Evolutionary conservation across 139 green algal genomes (phyloP).

Genomic region (Micractinium sp.): DNA sequence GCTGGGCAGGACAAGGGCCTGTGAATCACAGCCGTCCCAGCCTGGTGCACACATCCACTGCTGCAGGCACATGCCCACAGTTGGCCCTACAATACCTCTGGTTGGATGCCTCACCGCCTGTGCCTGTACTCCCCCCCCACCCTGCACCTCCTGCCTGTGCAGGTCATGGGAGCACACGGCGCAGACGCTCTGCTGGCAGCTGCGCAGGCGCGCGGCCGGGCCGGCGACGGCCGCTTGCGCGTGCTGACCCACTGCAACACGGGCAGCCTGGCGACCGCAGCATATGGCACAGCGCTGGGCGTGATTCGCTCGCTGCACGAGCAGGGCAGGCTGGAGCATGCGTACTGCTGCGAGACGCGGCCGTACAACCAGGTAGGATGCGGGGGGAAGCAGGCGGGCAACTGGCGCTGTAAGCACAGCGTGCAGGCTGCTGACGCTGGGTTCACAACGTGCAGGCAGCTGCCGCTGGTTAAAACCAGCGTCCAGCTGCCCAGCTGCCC

Average conservation of each 20-base stretch:
- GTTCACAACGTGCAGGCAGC: not conserved
- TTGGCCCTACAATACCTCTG: no score
- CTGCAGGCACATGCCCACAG: no score
- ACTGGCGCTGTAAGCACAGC: not conserved
- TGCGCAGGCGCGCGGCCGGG: slow-evolving; percentile 33
- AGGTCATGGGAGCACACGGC: slow-evolving; percentile 83
- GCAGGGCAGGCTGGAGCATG: slow-evolving; percentile 63
- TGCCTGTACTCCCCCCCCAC: no score
- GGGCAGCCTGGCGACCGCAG: slow-evolving; percentile 90
- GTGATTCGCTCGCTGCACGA: slow-evolving; percentile 87
- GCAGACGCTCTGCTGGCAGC: slow-evolving; percentile 75
- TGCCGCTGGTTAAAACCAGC: no score
- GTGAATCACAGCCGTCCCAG: not conserved
- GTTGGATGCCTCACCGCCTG: no score
- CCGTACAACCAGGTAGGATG: slow-evolving; percentile 92
- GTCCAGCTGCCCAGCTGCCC: no score
- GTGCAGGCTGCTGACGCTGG: no score
- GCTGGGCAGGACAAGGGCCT: not conserved
- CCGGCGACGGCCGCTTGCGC: slow-evolving; percentile 47
- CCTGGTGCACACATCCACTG: no score
- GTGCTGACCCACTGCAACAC: slow-evolving; percentile 99
- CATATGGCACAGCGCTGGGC: slow-evolving; percentile 93
- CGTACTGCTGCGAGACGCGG: slow-evolving; percentile 89
- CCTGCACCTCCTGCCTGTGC: not conserved
- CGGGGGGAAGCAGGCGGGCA: not conserved